Conservation (phyloP, 805 yeast genomes). For the Sugiyamaella valdiviana region DNA sequence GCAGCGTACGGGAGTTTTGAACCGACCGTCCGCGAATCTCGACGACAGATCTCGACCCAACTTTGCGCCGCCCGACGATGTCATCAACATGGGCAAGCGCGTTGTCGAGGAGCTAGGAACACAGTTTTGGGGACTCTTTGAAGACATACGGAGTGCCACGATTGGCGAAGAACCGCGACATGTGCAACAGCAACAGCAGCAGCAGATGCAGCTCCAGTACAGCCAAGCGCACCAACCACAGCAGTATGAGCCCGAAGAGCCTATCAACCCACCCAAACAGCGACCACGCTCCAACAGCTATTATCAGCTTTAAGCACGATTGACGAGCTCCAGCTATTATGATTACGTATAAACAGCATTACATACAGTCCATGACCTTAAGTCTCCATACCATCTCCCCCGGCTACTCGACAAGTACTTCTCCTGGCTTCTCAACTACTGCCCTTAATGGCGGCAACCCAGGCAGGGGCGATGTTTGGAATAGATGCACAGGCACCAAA, state of each 20-base stretch:
- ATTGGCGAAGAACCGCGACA: slow-evolving; percentile 26
- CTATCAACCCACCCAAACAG: background rate
- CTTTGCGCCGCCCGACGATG: slow-evolving; percentile 23
- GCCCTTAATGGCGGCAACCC: slow-evolving; percentile 11
- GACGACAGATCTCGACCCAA: slow-evolving; percentile 8
- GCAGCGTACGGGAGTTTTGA: background rate
- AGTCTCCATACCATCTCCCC: no score
- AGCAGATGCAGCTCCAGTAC: background rate
- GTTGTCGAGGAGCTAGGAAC: slow-evolving; percentile 31
- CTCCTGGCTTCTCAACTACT: background rate
- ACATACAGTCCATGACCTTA: no score
- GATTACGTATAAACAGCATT: no score
- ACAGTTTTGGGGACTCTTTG: slow-evolving; percentile 33
- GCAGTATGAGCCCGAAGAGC: background rate
- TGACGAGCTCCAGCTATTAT: no score
- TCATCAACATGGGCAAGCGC: slow-evolving; percentile 27
- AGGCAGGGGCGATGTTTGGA: slow-evolving; percentile 19
- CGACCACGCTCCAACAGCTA: slow-evolving; percentile 10
- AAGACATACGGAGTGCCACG: slow-evolving; percentile 32
- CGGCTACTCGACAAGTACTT: no score
- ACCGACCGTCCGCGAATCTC: background rate
- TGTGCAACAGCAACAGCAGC: background rate
- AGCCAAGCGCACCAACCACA: slow-evolving; percentile 1
- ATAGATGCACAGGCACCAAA: slow-evolving; percentile 34
- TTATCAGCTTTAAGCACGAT: slow-evolving; percentile 2